phyloP scores from a whole-genome alignment of 2,329 filamentous ascomycete genomes.

The Nannizziopsis barbatae region DNA sequence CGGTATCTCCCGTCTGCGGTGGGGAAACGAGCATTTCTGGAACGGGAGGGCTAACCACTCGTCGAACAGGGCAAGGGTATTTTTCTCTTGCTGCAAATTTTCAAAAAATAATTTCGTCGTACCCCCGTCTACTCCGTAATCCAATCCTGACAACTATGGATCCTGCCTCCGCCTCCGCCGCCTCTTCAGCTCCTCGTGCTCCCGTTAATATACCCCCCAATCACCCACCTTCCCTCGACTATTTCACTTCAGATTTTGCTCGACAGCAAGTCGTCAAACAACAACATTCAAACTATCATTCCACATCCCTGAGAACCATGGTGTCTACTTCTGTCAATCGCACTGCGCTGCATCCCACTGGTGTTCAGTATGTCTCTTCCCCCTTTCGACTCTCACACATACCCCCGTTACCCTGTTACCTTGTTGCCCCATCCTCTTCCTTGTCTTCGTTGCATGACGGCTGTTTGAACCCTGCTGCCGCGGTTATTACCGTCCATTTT shows the following conservation, averaged over 20 bases:
- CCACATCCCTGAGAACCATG: slow-evolving; percentile 44
- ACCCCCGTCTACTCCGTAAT: slow-evolving; percentile 3
- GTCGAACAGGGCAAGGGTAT: slow-evolving; percentile 5
- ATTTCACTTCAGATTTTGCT: slow-evolving; percentile 42
- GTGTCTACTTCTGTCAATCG: slow-evolving; percentile 63
- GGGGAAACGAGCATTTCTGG: slow-evolving; percentile 4
- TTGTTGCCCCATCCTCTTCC: slow-evolving; percentile 14
- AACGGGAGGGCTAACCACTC: slow-evolving; percentile 11
- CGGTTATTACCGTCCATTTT: slow-evolving; percentile 2
- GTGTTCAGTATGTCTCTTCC: slow-evolving; percentile 62
- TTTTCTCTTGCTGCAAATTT: slow-evolving; percentile 1
- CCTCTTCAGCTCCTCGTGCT: slow-evolving; percentile 12
- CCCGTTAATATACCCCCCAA: slow-evolving; percentile 36
- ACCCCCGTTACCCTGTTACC: not conserved
- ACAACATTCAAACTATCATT: slow-evolving; percentile 49
- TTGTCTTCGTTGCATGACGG: slow-evolving; percentile 10
- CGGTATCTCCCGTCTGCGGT: slow-evolving; percentile 12
- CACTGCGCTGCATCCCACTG: slow-evolving; percentile 78
- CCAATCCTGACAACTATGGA: slow-evolving; percentile 6
- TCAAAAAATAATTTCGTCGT: slow-evolving; percentile 9
- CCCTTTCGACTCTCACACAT: too few relatives aligned
- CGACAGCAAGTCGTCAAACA: slow-evolving; percentile 49
- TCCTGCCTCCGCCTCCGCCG: slow-evolving; percentile 4
- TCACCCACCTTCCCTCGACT: slow-evolving; percentile 21
- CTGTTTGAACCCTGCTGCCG: slow-evolving; percentile 14